phyloP scores from a whole-genome alignment of 2,329 filamentous ascomycete genomes.

The Colletotrichum godetiae region DNA sequence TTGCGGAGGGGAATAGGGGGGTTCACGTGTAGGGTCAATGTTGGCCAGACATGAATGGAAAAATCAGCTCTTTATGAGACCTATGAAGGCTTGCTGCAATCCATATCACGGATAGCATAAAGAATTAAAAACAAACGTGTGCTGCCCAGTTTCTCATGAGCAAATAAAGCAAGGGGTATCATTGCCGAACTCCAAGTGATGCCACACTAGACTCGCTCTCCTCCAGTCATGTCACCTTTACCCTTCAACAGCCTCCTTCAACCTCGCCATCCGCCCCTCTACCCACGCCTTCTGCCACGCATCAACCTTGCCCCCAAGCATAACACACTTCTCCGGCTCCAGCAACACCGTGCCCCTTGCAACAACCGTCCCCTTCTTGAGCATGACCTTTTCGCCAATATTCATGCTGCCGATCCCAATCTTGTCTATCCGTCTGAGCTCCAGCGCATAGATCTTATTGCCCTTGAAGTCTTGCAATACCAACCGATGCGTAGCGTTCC shows the following conservation, averaged over 20 bases:
- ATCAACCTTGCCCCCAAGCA: slow-evolving; percentile 92
- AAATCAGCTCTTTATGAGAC: neutral
- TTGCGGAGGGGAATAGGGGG: neutral
- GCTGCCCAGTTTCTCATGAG: neutral
- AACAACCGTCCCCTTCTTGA: slow-evolving; percentile 73
- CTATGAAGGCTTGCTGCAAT: neutral
- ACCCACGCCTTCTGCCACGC: slow-evolving; percentile 82
- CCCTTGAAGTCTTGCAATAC: slow-evolving; percentile 84
- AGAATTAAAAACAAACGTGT: neutral
- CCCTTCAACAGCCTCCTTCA: slow-evolving; percentile 70
- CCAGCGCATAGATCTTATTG: slow-evolving; percentile 76
- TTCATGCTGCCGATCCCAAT: slow-evolving; percentile 72
- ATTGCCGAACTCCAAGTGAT: slow-evolving; percentile 20
- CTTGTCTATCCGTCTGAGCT: slow-evolving; percentile 74
- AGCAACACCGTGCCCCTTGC: slow-evolving; percentile 84
- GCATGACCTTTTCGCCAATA: slow-evolving; percentile 85
- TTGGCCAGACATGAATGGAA: neutral
- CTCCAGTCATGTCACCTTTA: slow-evolving; percentile 34
- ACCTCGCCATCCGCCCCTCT: slow-evolving; percentile 73
- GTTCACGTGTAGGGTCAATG: neutral
- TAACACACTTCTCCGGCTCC: slow-evolving; percentile 72
- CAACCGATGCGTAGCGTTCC: slow-evolving; percentile 78
- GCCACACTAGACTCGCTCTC: neutral
- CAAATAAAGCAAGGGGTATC: slow-evolving; percentile 17
- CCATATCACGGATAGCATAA: neutral